Percentiles rank a stretch among this genome's conserved stretches.
Conservation (phyloP, 371 early-diverging fungal species). For the Mucor piriformis region DNA sequence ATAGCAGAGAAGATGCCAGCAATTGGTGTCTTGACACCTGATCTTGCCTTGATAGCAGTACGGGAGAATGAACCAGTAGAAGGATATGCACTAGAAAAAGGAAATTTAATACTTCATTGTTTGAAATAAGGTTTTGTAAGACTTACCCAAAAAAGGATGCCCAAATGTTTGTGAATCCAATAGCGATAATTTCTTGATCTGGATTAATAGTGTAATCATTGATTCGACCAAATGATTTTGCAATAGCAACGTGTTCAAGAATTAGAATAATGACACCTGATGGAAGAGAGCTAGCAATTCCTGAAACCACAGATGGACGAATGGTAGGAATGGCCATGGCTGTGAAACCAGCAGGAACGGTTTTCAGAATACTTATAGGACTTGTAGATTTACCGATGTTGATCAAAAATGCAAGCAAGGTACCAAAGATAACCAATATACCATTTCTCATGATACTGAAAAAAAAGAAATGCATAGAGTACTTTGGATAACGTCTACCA, state of each 20-base stretch:
- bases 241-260: conserved; percentile 85
- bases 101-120: conserved; percentile 3
- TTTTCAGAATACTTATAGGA: conserved; percentile 65
- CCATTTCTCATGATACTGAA: conserved; percentile 58
- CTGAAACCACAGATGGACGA: conserved; percentile 36
- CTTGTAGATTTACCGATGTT: conserved; percentile 45
- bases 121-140: neutral
- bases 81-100: conserved; percentile 37
- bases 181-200: conserved; percentile 86
- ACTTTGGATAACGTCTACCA: conserved; percentile 45
- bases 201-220: conserved; percentile 68
- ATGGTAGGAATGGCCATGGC: conserved; percentile 60
- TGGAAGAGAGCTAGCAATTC: conserved; percentile 56
- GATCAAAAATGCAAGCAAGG: conserved; percentile 48
- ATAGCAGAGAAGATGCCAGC: conserved; percentile 78
- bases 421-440: conserved; percentile 50
- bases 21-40: conserved; percentile 84
- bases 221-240: conserved; percentile 79
- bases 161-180: conserved; percentile 82
- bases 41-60: conserved; percentile 76
- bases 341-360: conserved; percentile 73
- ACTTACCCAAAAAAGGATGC: conserved; percentile 76
- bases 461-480: conserved; percentile 46
- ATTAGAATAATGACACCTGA: conserved; percentile 75
- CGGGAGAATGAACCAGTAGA: conserved; percentile 56